These are phyloP conservation scores for Hawksworthiomyces lignivorus DNA, from an alignment of 2,329 filamentous ascomycete genomes.

Conservation along the genomic window DNA sequence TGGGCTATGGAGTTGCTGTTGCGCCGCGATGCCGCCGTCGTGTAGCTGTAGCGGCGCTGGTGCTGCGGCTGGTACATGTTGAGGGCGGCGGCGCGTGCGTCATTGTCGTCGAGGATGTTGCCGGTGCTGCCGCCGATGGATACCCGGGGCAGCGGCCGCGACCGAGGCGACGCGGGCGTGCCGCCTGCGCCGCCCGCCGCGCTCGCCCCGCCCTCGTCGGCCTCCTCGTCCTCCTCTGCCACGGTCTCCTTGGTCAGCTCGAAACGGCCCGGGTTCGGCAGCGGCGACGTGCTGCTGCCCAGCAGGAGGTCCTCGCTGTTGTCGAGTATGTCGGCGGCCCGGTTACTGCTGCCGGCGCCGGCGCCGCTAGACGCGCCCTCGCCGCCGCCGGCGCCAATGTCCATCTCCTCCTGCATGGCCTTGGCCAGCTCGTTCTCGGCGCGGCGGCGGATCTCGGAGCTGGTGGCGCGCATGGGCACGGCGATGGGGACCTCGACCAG, in stretches of 20 bases:
- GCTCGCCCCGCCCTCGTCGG: neutral
- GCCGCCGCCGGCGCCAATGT: conserved; percentile 61
- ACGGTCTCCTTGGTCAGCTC: conserved; percentile 48
- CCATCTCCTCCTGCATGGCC: conserved; percentile 74
- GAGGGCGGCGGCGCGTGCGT: conserved; percentile 26
- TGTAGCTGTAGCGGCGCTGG: conserved; percentile 48
- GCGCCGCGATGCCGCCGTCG: conserved; percentile 38
- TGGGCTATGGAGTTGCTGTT: conserved; percentile 45
- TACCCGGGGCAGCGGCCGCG: neutral
- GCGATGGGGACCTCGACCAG: conserved; percentile 92
- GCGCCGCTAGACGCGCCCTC: neutral
- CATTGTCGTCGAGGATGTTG: conserved; percentile 5
- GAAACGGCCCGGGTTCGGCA: conserved; percentile 70
- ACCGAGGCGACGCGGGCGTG: neutral
- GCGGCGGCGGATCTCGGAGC: conserved; percentile 71
- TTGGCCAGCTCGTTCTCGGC: conserved; percentile 19
- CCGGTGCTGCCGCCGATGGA: conserved; percentile 1
- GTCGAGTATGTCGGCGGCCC: conserved; percentile 13
- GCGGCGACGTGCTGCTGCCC: conserved; percentile 51
- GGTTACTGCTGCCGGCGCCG: conserved; percentile 25
- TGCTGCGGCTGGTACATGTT: conserved; percentile 37
- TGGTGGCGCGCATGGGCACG: conserved; percentile 78
- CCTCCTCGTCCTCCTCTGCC: conserved; percentile 31
- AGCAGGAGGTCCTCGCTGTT: conserved; percentile 61
- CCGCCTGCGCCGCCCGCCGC: neutral